Percentiles rank a stretch among this genome's conserved stretches.
These are phyloP conservation scores for Adansonia madagascariensis DNA, from an alignment of 441 rosid genomes.

Conservation along the genomic window DNA sequence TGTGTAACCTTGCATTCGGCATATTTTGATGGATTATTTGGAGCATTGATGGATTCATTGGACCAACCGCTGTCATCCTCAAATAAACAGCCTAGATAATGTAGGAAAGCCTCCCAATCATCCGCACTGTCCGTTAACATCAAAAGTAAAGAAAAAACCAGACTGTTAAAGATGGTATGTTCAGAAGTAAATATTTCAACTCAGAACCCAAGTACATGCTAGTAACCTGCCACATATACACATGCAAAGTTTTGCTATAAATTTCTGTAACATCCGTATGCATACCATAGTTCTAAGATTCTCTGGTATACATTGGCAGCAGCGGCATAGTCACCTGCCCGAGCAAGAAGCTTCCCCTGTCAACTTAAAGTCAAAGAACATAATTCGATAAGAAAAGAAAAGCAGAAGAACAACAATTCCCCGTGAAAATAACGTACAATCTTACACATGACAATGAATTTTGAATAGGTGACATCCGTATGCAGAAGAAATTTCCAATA, in stretches of 20 bases:
- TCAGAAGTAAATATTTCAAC: slow-evolving; percentile 18
- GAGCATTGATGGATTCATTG: slow-evolving; percentile 43
- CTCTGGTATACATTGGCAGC: slow-evolving; percentile 69
- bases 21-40: slow-evolving; percentile 50
- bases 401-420: slow-evolving; percentile 5
- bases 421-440: not conserved
- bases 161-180: slow-evolving; percentile 30
- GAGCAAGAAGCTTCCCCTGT: slow-evolving; percentile 99
- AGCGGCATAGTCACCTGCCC: slow-evolving; percentile 71
- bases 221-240: slow-evolving; percentile 7
- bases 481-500: slow-evolving; percentile 15
- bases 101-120: slow-evolving; percentile 97
- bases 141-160: slow-evolving; percentile 32
- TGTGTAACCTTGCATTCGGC: slow-evolving; percentile 65
- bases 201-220: not conserved
- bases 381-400: slow-evolving; percentile 47
- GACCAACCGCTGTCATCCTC: slow-evolving; percentile 85
- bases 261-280: slow-evolving; percentile 19
- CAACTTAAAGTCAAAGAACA: slow-evolving; percentile 81
- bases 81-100: slow-evolving; percentile 91
- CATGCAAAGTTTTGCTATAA: slow-evolving; percentile 12
- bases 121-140: slow-evolving; percentile 75
- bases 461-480: too few relatives aligned
- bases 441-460: not conserved
- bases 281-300: slow-evolving; percentile 84